Base-by-base conservation (phyloP, 2,329 filamentous ascomycete species). In the Akanthomyces uredinophilus region DNA sequence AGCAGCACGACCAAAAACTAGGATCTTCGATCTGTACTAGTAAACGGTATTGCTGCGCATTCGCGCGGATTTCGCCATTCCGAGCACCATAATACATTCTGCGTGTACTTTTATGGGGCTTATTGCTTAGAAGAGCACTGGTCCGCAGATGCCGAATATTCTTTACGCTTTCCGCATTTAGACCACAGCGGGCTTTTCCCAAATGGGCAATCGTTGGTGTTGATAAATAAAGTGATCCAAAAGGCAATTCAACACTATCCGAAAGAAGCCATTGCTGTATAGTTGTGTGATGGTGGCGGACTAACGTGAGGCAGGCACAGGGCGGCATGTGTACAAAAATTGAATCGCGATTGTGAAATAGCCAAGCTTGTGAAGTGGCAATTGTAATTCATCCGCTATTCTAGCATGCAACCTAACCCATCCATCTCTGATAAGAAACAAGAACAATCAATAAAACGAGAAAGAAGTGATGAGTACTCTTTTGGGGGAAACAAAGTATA, bases 61-160 rank as follows among this genome's bases (percentile, higher is more conserved):
- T 29, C 3, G 27, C 13, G 39, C 58, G 58, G 29, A 39, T n/a
- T 53, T 54, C 49, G 49, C 41, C 27, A 27, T 53, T 53, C 39
- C 13, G 39, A 53, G 37, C n/a, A 37, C 11, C 11, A n/a, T 18
- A 16, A 18, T 32, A 13, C n/a, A 46, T 22, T 35, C 11, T 49
- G 54, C 32, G 27, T 49, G 27, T 24, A 58, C 13, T 47, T 47
- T 22, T n/a, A 60, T 47, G 50, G 41, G 20, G 5, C 58, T 5
- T 54, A 29, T 27, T 53, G 58, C 58, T 54, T 53, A 54, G 58
- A 53, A 60, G 58, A 60, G 39, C 58, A 54, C 14, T 35, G 14
- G 24, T 35, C 37, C 27, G n/a, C 18, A 16, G 14, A 27, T 39
- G 13, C 41, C 14, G 58, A 27, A 29, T 44, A 5, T 44, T 37